Evolutionary conservation across 352 stramenopile genomes (phyloP), one percentile per base, ranked within the genome.

Genomic region (Phytophthora hibernalis): DNA sequence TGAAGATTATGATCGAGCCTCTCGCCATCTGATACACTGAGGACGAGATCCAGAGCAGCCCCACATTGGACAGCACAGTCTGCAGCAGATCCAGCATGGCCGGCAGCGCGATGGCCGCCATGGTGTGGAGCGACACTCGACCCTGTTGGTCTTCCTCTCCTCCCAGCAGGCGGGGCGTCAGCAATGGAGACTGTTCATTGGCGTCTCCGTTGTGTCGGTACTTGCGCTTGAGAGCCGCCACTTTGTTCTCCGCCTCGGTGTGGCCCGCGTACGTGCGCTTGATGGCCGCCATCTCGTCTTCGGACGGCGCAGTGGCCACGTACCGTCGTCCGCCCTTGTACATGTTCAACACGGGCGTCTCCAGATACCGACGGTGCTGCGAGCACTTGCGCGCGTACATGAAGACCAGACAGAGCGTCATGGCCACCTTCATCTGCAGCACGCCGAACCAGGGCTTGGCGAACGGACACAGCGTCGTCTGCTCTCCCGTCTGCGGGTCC

Each of bases 1-100:
- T 96, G 68, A 97, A 97, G 65, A 97, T 92, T 68, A 97, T 94
- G 63, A 97, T 90, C 5, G 90, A 95, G 50, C 89, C 90, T 49
- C 91, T 85, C 33, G 91, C 84, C 91, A 97, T 97, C 69, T 97
- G 89, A 74, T 91, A 97, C 54, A 96, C 85, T 0, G 87, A 96
- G 45, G 91, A 93, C 59, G 88, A 93, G 62, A 95, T 93, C 80
- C 89, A 96, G 31, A 95, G 72, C 53, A 97, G 57, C 2, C 89
- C 90, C 57, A 96, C 82, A 61, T 97, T 96, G 47, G 89, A 89
- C 33, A 95, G 61, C 52, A 94, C 86, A 18, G 90, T 97, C 76
- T 93, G 86, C 60, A 92, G 75, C 62, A 96, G 66, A 63, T 97
- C 89, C 40, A 95, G 72, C 65, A 95, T 48, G 11, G 89, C 82